phyloP scores from a whole-genome alignment of 768 basidiomycete genomes.

The Mycena amicta region DNA sequence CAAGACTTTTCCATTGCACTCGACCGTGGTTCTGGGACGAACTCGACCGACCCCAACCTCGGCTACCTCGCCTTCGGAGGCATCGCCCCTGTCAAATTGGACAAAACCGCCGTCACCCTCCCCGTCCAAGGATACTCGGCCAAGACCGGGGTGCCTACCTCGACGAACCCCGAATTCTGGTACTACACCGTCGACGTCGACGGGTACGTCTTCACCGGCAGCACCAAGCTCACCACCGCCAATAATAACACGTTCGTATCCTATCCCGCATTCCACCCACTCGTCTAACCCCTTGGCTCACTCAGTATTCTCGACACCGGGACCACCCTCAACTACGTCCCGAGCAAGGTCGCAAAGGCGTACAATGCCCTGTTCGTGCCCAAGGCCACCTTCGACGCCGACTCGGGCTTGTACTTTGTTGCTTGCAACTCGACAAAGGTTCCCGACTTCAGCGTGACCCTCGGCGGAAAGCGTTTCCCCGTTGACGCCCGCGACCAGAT shows the following conservation, averaged over 20 bases:
- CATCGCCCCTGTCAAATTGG: constrained; percentile 23
- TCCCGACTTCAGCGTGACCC: constrained; percentile 19
- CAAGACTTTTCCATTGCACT: constrained; percentile 27
- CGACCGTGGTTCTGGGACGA: constrained; percentile 16
- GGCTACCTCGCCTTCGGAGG: constrained; percentile 28
- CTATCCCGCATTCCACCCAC: too few relatives aligned
- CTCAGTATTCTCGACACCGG: neutral
- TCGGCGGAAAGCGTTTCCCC: constrained; percentile 20
- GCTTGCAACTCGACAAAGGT: constrained; percentile 18
- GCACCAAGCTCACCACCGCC: neutral
- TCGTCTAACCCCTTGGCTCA: too few relatives aligned
- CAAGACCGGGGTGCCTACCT: constrained; percentile 7
- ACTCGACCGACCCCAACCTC: constrained; percentile 18
- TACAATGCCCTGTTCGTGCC: constrained; percentile 16
- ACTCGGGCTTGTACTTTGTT: constrained; percentile 11
- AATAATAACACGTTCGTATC: constrained; percentile 9
- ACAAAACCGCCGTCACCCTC: constrained; percentile 16
- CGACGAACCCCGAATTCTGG: neutral
- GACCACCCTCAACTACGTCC: constrained; percentile 20
- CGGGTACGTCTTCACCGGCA: constrained; percentile 20
- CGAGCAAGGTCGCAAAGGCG: constrained; percentile 17
- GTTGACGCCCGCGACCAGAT: constrained; percentile 20
- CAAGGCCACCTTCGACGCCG: constrained; percentile 11
- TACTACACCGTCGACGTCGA: constrained; percentile 22
- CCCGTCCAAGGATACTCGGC: constrained; percentile 19